Evolutionary conservation across 2,329 filamentous ascomycete species (phyloP).

Genomic region (Dothideomycetes sp.): DNA sequence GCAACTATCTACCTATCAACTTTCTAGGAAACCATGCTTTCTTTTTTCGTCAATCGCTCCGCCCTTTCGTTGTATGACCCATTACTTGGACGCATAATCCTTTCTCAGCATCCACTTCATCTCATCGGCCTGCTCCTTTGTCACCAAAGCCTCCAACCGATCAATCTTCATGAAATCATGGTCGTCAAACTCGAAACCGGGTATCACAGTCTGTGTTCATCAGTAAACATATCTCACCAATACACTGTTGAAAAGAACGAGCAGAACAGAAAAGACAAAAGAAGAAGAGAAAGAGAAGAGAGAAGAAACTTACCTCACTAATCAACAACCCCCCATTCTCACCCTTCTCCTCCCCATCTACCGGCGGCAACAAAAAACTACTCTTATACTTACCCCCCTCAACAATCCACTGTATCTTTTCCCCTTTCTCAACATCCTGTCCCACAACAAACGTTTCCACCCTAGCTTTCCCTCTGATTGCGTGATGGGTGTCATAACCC

Average conservation of each 20-base stretch:
- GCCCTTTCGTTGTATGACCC: too few relatives aligned
- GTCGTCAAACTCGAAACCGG: constrained; percentile 58
- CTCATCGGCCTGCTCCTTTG: constrained; percentile 40
- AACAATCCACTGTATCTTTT: constrained; percentile 59
- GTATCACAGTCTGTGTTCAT: constrained; percentile 46
- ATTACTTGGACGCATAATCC: too few relatives aligned
- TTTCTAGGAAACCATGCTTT: too few relatives aligned
- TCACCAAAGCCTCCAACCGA: constrained; percentile 44
- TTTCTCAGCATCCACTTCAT: constrained; percentile 37
- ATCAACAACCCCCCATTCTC: constrained; percentile 46
- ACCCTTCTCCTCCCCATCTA: constrained; percentile 30
- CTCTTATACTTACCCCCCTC: constrained; percentile 60
- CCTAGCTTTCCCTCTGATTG: constrained; percentile 31
- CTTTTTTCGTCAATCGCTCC: too few relatives aligned
- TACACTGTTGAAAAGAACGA: too few relatives aligned
- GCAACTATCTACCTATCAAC: too few relatives aligned
- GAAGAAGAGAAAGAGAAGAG: too few relatives aligned
- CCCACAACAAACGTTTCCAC: constrained; percentile 60
- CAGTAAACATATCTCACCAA: background rate
- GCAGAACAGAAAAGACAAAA: too few relatives aligned
- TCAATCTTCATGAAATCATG: constrained; percentile 55
- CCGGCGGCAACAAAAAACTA: constrained; percentile 48
- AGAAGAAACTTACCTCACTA: constrained; percentile 44
- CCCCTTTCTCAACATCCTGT: constrained; percentile 46
- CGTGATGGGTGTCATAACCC: constrained; percentile 9